These are phyloP conservation scores for Zoysia matrella DNA, from an alignment of 202 grass and related monocot genomes.

Conservation along the genomic window DNA sequence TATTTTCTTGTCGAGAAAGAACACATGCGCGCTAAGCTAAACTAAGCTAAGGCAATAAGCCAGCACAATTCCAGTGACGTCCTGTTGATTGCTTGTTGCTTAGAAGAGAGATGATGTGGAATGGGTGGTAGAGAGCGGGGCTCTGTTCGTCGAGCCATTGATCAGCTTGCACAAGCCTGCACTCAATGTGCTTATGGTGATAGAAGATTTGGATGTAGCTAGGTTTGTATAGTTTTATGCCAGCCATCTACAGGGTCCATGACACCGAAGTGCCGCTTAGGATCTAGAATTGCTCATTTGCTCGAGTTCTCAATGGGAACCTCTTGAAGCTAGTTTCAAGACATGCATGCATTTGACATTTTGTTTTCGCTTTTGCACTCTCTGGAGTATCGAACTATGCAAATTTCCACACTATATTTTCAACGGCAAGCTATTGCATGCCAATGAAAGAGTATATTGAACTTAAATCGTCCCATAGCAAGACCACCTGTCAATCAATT, in stretches of 20 bases:
- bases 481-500: too few relatives aligned
- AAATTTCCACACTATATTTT: background rate
- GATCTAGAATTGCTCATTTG: background rate
- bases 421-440: background rate
- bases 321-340: background rate
- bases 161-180: constrained; percentile 19
- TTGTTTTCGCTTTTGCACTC: background rate
- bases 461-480: background rate
- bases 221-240: background rate
- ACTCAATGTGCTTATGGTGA: constrained; percentile 30
- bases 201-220: background rate
- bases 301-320: background rate
- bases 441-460: background rate
- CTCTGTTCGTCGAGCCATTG: background rate
- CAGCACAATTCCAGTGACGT: background rate
- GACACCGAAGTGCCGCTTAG: background rate
- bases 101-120: background rate
- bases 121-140: background rate
- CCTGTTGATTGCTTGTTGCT: background rate
- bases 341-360: background rate
- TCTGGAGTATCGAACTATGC: background rate
- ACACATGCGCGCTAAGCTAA: constrained; percentile 3
- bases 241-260: constrained; percentile 11
- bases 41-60: background rate
- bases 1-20: constrained; percentile 21